A percentile compares a stretch with the other conserved stretches of the same genome.
These are phyloP conservation scores for Bipolaris gigantea DNA, from an alignment of 2,329 filamentous ascomycete genomes.

Conservation along the genomic window DNA sequence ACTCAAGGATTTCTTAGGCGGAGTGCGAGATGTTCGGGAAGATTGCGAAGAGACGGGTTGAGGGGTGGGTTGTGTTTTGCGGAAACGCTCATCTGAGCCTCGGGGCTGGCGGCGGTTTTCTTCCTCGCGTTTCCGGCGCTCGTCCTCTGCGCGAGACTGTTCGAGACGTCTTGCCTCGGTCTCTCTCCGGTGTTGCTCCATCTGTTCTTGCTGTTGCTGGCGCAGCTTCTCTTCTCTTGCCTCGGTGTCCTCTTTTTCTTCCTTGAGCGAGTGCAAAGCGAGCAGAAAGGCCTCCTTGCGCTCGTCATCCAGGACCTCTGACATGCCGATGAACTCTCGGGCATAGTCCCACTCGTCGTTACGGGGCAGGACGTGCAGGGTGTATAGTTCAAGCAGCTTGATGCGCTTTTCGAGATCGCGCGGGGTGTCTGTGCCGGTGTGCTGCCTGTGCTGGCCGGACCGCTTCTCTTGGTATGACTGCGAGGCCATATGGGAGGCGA, in stretches of 20 bases:
- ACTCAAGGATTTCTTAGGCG: conserved; percentile 36
- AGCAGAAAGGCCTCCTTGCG: conserved; percentile 85
- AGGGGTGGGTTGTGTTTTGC: conserved; percentile 24
- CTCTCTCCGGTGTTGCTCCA: conserved; percentile 54
- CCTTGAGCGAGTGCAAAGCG: conserved; percentile 78
- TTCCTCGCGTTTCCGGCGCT: conserved; percentile 43
- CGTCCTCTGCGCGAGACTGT: conserved; percentile 50
- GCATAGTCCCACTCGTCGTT: conserved; percentile 98
- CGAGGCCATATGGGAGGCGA: conserved; percentile 64
- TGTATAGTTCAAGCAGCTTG: conserved; percentile 93
- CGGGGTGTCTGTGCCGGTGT: conserved; percentile 75
- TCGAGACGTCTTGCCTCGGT: conserved; percentile 41
- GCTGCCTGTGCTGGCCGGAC: conserved; percentile 31
- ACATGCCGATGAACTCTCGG: conserved; percentile 83
- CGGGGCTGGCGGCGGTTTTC: conserved; percentile 41
- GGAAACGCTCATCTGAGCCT: conserved; percentile 37
- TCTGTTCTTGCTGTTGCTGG: conserved; percentile 61
- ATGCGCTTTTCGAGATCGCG: conserved; percentile 81
- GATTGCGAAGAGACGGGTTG: conserved; percentile 33
- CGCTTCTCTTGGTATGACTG: conserved; percentile 38
- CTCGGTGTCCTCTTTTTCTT: conserved; percentile 77
- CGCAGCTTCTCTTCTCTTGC: conserved; percentile 63
- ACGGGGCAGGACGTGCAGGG: conserved; percentile 86
- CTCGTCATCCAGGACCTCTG: conserved; percentile 88
- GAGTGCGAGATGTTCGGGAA: conserved; percentile 30